phyloP scores from a whole-genome alignment of 352 stramenopile genomes.

The Pythium vanterpoolii region DNA sequence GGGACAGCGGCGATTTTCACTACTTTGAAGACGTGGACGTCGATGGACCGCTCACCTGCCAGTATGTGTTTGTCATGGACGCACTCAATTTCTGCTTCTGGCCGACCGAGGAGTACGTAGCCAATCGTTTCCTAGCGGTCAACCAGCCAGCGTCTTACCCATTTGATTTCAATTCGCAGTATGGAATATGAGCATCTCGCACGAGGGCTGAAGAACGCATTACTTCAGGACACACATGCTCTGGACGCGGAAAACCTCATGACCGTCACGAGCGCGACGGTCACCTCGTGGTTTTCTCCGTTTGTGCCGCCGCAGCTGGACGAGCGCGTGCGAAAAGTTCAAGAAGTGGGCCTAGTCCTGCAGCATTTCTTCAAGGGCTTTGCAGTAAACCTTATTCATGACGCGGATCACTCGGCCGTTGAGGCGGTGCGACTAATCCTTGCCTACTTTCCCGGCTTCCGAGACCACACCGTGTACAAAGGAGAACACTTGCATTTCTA shows the following conservation, averaged over 20 bases:
- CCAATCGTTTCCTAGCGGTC: background rate
- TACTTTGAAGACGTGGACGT: slow-evolving; percentile 70
- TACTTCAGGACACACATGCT: slow-evolving; percentile 48
- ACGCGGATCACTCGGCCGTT: slow-evolving; percentile 49
- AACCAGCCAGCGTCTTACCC: background rate
- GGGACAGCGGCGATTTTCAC: slow-evolving; percentile 82
- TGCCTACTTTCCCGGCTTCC: slow-evolving; percentile 77
- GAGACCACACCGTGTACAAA: slow-evolving; percentile 80
- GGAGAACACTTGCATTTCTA: slow-evolving; percentile 87
- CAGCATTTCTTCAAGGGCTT: slow-evolving; percentile 41
- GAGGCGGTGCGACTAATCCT: slow-evolving; percentile 65
- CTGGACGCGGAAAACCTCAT: slow-evolving; percentile 56
- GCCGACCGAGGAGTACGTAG: slow-evolving; percentile 59
- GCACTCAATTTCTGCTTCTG: slow-evolving; percentile 92
- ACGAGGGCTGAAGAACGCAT: slow-evolving; percentile 61
- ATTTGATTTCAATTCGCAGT: slow-evolving; percentile 23
- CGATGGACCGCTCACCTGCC: slow-evolving; percentile 70
- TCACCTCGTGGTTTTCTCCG: slow-evolving; percentile 63
- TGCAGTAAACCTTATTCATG: slow-evolving; percentile 51
- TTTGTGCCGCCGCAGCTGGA: slow-evolving; percentile 55
- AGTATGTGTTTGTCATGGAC: slow-evolving; percentile 89
- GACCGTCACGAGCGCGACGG: slow-evolving; percentile 34
- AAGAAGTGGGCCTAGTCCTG: slow-evolving; percentile 53
- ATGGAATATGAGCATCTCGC: slow-evolving; percentile 89
- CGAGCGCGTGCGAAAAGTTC: slow-evolving; percentile 59